Evolutionary conservation across 306 rosid species (phyloP), one percentile per base, ranked within the genome.

Genomic region (Glycine soja): DNA sequence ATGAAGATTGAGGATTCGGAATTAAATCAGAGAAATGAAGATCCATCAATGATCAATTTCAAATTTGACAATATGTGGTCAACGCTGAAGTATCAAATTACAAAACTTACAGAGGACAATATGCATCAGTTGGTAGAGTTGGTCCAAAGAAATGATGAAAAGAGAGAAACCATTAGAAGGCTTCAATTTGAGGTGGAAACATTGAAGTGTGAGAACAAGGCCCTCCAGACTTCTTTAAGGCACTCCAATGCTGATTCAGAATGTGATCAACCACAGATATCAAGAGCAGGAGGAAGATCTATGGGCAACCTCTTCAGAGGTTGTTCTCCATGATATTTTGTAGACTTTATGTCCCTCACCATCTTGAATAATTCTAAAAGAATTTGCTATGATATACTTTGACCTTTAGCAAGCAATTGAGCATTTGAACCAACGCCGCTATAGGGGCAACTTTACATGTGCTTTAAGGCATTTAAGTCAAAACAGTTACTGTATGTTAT

Each of bases 81-180:
- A 8, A 46, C 47, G 6, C 56, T 81, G 19, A 76, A 73, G 80
- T 70, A 67, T 72, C 85, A 83, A 54, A 62, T 88, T 76, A 36
- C 88, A 61, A 76, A 84, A 75, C 93, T 90, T 77, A 64, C 82
- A 64, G 83, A 86, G 43, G 90, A 90, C 63, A 90, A 78, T 68
- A 42, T 70, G 74, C 88, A 82, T 76, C 86, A 84, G 75, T 72
- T 82, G 65, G 87, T 73, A 70, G 82, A 82, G 89, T 83, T 90
- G 86, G 85, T 65, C 15, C 85, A 76, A 53, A 87, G 90, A 90
- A 87, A 88, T 42, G 86, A 86, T 46, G 89, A 88, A 52, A 90
- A 88, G 88, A 86, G 89, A 79, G 89, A 80, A 67, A 85, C 88
- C 86, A 88, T 90, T 65, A 82, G 47, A 81, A 86, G 81, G 66